phyloP scores from a whole-genome alignment of 106 monocot genomes.

The Posidonia australis region DNA sequence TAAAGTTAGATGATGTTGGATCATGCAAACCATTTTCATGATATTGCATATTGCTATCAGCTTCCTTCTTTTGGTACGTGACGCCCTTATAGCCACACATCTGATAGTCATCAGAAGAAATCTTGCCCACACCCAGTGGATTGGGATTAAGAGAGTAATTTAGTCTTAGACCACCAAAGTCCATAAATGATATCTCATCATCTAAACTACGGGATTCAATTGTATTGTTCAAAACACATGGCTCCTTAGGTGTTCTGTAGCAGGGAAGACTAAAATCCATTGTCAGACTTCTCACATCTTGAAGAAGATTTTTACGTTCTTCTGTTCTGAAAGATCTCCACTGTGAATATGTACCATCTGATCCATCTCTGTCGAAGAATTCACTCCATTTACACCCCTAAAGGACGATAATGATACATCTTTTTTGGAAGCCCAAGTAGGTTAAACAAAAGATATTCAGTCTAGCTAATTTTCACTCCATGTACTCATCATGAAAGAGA shows the following conservation, averaged over 20 bases:
- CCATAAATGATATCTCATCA: not conserved
- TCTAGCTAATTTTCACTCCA: too few relatives aligned
- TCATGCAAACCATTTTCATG: slow-evolving; percentile 5
- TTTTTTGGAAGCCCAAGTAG: too few relatives aligned
- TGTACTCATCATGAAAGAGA: too few relatives aligned
- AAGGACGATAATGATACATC: too few relatives aligned
- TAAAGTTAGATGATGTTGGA: slow-evolving; percentile 7
- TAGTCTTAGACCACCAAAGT: slow-evolving; percentile 1
- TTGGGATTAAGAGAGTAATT: slow-evolving; percentile 4
- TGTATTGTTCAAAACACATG: slow-evolving; percentile 1
- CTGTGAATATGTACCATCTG: slow-evolving; percentile 4
- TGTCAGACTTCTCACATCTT: slow-evolving; percentile 14
- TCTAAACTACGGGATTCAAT: slow-evolving; percentile 8
- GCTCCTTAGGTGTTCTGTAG: not conserved
- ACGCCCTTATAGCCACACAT: not conserved
- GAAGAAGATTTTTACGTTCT: slow-evolving; percentile 29
- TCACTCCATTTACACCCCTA: too few relatives aligned
- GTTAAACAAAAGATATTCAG: too few relatives aligned
- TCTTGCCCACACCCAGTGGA: not conserved
- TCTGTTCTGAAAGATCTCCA: slow-evolving; percentile 17
- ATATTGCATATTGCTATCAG: slow-evolving; percentile 21
- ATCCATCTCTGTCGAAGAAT: slow-evolving; percentile 19
- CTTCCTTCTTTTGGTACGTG: slow-evolving; percentile 8
- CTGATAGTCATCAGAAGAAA: slow-evolving; percentile 4
- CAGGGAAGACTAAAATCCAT: slow-evolving; percentile 5